These are phyloP conservation scores for Aspergillus intermedius DNA, from an alignment of 2,329 filamentous ascomycete genomes.

Conservation along the genomic window DNA sequence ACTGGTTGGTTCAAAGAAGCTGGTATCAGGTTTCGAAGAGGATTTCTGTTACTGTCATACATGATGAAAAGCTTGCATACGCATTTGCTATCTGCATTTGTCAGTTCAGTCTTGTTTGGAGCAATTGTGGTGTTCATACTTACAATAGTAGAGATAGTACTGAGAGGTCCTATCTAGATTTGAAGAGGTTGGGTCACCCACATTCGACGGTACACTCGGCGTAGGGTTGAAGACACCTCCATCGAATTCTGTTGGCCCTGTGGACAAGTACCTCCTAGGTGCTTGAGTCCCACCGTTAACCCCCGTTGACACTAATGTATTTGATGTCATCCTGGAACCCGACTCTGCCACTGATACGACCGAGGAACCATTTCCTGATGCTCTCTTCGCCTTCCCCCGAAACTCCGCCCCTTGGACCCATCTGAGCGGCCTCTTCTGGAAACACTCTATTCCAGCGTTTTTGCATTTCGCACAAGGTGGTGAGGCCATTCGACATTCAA, in stretches of 20 bases:
- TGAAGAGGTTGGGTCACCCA: slow-evolving; percentile 10
- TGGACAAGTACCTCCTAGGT: too few relatives aligned
- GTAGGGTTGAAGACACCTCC: not conserved
- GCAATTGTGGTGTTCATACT: slow-evolving; percentile 1
- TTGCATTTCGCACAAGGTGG: slow-evolving; percentile 27
- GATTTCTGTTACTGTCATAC: slow-evolving; percentile 30
- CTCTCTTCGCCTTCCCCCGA: slow-evolving; percentile 23
- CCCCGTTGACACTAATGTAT: slow-evolving; percentile 1
- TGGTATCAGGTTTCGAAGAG: slow-evolving; percentile 26
- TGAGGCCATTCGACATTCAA: slow-evolving; percentile 26
- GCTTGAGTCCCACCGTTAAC: too few relatives aligned
- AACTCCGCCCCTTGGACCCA: slow-evolving; percentile 32
- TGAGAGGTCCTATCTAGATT: slow-evolving; percentile 15
- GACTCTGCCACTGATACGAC: not conserved
- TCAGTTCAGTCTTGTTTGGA: not conserved
- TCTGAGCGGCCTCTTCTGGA: slow-evolving; percentile 25
- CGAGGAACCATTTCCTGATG: slow-evolving; percentile 1
- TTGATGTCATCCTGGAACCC: not conserved
- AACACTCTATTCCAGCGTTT: slow-evolving; percentile 27
- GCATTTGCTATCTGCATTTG: slow-evolving; percentile 21
- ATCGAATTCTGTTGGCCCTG: not conserved
- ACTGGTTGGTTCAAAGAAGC: slow-evolving; percentile 21
- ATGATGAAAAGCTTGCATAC: slow-evolving; percentile 31
- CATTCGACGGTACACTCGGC: slow-evolving; percentile 4
- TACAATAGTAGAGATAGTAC: slow-evolving; percentile 32